Percentiles rank a stretch among this genome's conserved stretches.
These are phyloP conservation scores for Ascochyta clinopodiicola DNA, from an alignment of 2,329 filamentous ascomycete genomes.

Conservation along the genomic window DNA sequence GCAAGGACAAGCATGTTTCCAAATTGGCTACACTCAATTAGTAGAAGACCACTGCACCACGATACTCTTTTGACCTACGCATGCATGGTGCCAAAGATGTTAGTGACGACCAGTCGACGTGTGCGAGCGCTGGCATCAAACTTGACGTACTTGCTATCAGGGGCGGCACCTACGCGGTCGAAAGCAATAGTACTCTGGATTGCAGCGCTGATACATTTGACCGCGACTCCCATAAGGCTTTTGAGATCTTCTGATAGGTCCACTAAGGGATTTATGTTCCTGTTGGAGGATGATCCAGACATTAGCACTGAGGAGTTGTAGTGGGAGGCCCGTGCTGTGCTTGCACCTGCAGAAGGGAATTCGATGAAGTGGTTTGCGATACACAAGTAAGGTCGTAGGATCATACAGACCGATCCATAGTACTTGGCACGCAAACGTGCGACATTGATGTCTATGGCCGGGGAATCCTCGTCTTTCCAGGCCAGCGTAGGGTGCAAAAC, in stretches of 20 bases:
- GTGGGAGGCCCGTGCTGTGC: slow-evolving; percentile 46
- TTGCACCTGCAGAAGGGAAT: slow-evolving; percentile 49
- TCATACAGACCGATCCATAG: slow-evolving; percentile 89
- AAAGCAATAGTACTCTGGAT: slow-evolving; percentile 88
- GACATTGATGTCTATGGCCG: slow-evolving; percentile 76
- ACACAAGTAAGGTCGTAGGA: slow-evolving; percentile 78
- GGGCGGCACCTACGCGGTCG: slow-evolving; percentile 60
- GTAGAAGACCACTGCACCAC: neutral
- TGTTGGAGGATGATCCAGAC: slow-evolving; percentile 29
- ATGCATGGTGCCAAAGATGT: slow-evolving; percentile 67
- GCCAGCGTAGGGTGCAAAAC: slow-evolving; percentile 60
- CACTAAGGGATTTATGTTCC: slow-evolving; percentile 35
- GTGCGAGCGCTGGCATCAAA: slow-evolving; percentile 63
- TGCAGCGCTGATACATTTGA: slow-evolving; percentile 62
- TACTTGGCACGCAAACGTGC: slow-evolving; percentile 92
- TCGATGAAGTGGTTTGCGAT: slow-evolving; percentile 62
- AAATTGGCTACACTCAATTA: slow-evolving; percentile 74
- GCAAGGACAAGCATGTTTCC: slow-evolving; percentile 92
- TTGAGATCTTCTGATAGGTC: slow-evolving; percentile 36
- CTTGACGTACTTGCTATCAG: slow-evolving; percentile 30
- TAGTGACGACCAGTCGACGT: slow-evolving; percentile 81
- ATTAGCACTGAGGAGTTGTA: slow-evolving; percentile 55
- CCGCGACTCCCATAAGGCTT: slow-evolving; percentile 35
- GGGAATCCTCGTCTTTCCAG: slow-evolving; percentile 72
- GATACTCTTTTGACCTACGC: slow-evolving; percentile 28